A percentile compares a stretch with the other conserved stretches of the same genome.
phyloP scores from a whole-genome alignment of 345 rosid species.

The Gossypium bickii region DNA sequence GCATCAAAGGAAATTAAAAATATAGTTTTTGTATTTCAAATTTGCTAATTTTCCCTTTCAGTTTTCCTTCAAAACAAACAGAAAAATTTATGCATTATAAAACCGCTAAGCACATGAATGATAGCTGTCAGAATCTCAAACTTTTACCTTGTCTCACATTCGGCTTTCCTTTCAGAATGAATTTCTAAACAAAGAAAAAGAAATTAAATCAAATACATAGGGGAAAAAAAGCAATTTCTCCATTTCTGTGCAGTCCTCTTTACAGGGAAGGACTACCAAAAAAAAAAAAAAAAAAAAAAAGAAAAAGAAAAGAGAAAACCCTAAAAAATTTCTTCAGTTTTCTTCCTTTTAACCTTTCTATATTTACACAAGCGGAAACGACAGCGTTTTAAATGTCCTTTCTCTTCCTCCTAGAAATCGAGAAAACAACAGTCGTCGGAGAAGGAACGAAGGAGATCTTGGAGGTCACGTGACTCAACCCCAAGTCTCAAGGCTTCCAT shows the following conservation, averaged over 20 bases:
- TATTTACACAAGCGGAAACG: background rate
- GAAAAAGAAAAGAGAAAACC: background rate
- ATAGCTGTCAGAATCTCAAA: background rate
- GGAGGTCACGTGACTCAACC: constrained; percentile 8
- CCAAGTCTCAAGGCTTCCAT: constrained; percentile 9
- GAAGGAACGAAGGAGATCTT: constrained; percentile 2
- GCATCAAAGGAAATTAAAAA: no score
- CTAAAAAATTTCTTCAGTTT: background rate
- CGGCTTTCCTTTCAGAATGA: background rate
- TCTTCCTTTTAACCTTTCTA: background rate
- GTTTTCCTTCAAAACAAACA: background rate
- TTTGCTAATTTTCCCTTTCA: background rate
- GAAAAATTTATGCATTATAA: background rate
- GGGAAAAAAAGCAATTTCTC: background rate
- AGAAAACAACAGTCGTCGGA: background rate
- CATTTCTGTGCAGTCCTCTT: constrained; percentile 7
- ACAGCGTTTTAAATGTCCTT: background rate
- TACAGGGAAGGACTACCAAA: background rate
- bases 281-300: background rate
- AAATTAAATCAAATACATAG: background rate
- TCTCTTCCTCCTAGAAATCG: background rate
- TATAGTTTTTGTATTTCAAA: background rate
- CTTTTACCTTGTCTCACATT: background rate
- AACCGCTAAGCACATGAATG: background rate
- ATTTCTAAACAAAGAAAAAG: background rate